phyloP scores from a whole-genome alignment of 257 asterid species.

The Linaria vulgaris region DNA sequence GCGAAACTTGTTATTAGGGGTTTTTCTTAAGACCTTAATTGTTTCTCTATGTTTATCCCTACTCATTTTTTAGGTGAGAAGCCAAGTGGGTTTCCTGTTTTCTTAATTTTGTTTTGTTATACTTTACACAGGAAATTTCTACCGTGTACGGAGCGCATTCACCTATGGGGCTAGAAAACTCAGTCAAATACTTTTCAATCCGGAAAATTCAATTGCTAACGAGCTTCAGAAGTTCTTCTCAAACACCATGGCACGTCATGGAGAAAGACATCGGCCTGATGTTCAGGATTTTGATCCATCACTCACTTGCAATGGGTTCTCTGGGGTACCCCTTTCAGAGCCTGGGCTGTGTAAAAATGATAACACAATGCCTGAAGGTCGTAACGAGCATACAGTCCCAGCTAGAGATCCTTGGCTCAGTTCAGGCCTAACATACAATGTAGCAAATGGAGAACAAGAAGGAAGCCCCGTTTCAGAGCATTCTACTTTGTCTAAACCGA shows the following conservation, averaged over 20 bases:
- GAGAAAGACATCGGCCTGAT: conserved; percentile 56
- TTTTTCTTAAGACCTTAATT: neutral
- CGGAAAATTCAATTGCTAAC: conserved; percentile 42
- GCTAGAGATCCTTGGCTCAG: conserved; percentile 19
- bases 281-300: conserved; percentile 39
- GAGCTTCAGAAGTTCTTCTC: conserved; percentile 68
- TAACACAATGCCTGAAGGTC: conserved; percentile 1
- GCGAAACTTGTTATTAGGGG: neutral
- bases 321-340: conserved; percentile 26
- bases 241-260: conserved; percentile 68
- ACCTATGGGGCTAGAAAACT: conserved; percentile 80
- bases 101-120: neutral
- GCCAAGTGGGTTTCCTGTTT: neutral
- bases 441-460: neutral
- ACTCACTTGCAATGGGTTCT: conserved; percentile 22
- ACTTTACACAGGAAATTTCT: conserved; percentile 61
- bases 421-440: conserved; percentile 14
- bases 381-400: conserved; percentile 1
- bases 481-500: neutral
- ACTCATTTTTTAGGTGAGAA: neutral
- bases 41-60: no score
- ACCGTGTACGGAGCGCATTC: conserved; percentile 84
- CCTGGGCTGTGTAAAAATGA: conserved; percentile 30
- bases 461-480: neutral
- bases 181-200: conserved; percentile 49